Evolutionary conservation across 1,284 basidiomycete genomes (phyloP).

Genomic region (Cystobasidium pallidum): DNA sequence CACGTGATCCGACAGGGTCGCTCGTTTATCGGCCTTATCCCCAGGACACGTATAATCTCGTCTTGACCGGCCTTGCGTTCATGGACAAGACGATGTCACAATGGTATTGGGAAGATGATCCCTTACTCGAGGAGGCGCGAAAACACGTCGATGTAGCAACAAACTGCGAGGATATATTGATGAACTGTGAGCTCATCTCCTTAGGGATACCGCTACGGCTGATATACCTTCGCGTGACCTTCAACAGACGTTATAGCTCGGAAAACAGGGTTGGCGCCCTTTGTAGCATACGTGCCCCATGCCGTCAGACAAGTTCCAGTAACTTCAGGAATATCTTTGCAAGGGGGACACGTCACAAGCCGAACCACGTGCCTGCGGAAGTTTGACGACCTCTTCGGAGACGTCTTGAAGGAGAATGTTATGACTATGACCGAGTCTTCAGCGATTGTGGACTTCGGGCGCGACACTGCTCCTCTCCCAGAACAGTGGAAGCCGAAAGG

Average conservation of each 20-base stretch:
- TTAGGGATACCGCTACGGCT: background rate
- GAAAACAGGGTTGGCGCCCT: background rate
- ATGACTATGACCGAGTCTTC: background rate
- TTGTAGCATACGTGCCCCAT: background rate
- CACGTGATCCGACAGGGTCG: background rate
- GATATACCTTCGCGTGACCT: background rate
- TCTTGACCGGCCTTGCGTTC: constrained; percentile 31
- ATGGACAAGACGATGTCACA: constrained; percentile 30
- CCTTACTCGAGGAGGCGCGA: background rate
- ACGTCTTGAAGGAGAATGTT: background rate
- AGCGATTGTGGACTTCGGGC: background rate
- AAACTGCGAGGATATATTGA: constrained; percentile 42
- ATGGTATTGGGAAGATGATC: constrained; percentile 34
- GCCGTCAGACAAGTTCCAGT: background rate
- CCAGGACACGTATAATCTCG: constrained; percentile 5
- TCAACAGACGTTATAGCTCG: background rate
- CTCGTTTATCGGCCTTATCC: background rate
- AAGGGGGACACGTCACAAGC: background rate
- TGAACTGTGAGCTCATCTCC: constrained; percentile 20
- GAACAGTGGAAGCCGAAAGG: background rate
- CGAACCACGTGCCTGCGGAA: background rate
- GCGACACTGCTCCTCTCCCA: background rate
- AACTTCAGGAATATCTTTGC: background rate
- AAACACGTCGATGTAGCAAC: constrained; percentile 22
- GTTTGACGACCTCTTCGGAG: background rate